Evolutionary conservation across 202 grass and related monocot species (phyloP), one percentile per base, ranked within the genome.

Genomic region (Brachypodium distachyon): DNA sequence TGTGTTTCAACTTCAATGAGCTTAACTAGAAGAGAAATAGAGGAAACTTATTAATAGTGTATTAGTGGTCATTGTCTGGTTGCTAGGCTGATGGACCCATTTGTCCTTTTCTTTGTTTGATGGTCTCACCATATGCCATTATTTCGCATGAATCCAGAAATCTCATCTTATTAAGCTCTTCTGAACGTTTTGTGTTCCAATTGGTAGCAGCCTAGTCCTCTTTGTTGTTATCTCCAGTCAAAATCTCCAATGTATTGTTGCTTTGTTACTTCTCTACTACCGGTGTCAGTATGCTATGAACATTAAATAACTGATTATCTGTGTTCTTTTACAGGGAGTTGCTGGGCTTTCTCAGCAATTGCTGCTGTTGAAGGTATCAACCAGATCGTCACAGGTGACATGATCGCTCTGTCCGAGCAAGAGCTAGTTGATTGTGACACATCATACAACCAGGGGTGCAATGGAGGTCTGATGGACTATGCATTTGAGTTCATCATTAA

Each of bases 341-440:
- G 90, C 61, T 97, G 93, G 93, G 93, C 93, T 59, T 97, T 97
- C 75, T 93, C 93, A 9, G 79, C 93, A 49, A 73, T 97, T 56
- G 90, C 93, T 6, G 86, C 88, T 1, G 93, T 97, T 5, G 93
- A 97, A 64, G 90, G 93, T 27, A 83, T 97, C 71, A 93, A 91
- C 65, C 68, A 90, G 14, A 93, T 97, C 49, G 93, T 87, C 19
- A 93, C 93, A 0, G 88, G 93, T 0, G 73, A 97, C 22, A 0
- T 91, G 81, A 93, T 87, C 43, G 77, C 88, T 18, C 54, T 97
- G 23, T 97, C 90, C 12, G 94, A 97, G 81, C 94, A 97, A 82
- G 90, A 97, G 81, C 81, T 97, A 11, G 93, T 97, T 1, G 90
- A 97, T 70, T 97, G 93, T n/a, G 93, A 93, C 72, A 91, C 82